Conservation (phyloP, 1,284 basidiomycete genomes). For the Neotropicomus parvogracilis region DNA sequence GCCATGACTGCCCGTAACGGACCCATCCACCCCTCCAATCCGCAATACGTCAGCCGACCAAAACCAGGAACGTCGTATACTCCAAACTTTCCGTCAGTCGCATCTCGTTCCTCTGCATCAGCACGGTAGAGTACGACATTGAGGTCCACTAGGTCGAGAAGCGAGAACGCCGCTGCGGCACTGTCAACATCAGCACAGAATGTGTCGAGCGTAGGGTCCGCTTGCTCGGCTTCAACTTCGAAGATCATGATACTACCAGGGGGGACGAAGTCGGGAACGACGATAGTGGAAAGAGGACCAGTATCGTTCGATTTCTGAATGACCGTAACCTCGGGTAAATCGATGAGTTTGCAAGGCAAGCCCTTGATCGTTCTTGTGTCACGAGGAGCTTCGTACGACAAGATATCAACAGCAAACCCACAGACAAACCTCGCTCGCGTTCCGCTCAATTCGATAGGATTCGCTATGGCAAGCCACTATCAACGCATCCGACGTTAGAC, state of each 20-base stretch:
- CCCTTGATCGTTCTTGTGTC: constrained; percentile 64
- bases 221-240: constrained; percentile 72
- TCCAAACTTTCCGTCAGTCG: constrained; percentile 70
- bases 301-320: constrained; percentile 60
- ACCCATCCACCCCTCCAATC: constrained; percentile 95
- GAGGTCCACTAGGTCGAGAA: constrained; percentile 82
- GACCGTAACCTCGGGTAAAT: constrained; percentile 53
- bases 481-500: neutral
- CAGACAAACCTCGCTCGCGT: constrained; percentile 78
- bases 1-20: constrained; percentile 77
- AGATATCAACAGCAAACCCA: constrained; percentile 71
- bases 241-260: constrained; percentile 92
- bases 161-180: constrained; percentile 67
- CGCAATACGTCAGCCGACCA: constrained; percentile 81
- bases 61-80: constrained; percentile 74
- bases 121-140: constrained; percentile 82
- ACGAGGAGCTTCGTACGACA: constrained; percentile 56
- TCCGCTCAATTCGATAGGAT: constrained; percentile 77
- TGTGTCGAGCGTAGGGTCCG: constrained; percentile 63
- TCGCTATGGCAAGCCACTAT: constrained; percentile 47
- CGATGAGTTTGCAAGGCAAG: constrained; percentile 67
- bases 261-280: constrained; percentile 83
- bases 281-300: constrained; percentile 73
- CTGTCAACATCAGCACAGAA: constrained; percentile 67
- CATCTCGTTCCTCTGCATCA: constrained; percentile 88